phyloP scores from a whole-genome alignment of 192 early-diverging fungal species.

The Mortierella hygrophila region DNA sequence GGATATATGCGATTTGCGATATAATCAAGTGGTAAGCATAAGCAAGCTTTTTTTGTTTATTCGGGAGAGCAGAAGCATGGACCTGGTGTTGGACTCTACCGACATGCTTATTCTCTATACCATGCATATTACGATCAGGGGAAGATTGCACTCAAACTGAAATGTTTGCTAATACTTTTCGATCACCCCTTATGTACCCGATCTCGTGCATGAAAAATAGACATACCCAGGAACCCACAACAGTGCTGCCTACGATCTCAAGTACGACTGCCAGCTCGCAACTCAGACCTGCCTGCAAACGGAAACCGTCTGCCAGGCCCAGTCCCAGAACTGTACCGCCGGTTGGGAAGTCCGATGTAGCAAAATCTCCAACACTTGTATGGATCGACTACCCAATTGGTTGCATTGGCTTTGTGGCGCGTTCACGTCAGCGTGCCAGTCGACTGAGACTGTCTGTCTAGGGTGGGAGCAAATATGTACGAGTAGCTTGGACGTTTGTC shows the following conservation, averaged over 20 bases:
- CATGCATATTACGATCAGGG: not conserved
- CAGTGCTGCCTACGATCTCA: conserved; percentile 50
- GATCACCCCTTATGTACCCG: not conserved
- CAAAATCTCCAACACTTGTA: conserved; percentile 38
- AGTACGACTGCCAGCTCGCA: conserved; percentile 50
- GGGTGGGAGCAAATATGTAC: conserved; percentile 53
- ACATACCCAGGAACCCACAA: conserved; percentile 60
- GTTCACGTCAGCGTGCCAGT: conserved; percentile 37
- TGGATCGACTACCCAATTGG: conserved; percentile 32
- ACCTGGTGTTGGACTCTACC: not conserved
- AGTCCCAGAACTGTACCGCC: conserved; percentile 36
- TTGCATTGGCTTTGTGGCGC: conserved; percentile 53
- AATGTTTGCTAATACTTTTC: no score
- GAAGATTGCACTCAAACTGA: not conserved
- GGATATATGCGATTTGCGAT: conserved; percentile 56
- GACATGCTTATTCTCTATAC: not conserved
- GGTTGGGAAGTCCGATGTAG: conserved; percentile 42
- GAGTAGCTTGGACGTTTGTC: conserved; percentile 39
- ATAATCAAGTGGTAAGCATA: conserved; percentile 58
- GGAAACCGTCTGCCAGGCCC: conserved; percentile 35
- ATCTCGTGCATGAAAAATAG: conserved; percentile 12
- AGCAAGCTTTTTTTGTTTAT: not conserved
- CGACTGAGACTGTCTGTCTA: conserved; percentile 49
- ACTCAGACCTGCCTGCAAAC: conserved; percentile 41
- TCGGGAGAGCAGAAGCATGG: not conserved